Evolutionary conservation across 345 rosid species (phyloP).

Genomic region (Pugionium dolabratum): DNA sequence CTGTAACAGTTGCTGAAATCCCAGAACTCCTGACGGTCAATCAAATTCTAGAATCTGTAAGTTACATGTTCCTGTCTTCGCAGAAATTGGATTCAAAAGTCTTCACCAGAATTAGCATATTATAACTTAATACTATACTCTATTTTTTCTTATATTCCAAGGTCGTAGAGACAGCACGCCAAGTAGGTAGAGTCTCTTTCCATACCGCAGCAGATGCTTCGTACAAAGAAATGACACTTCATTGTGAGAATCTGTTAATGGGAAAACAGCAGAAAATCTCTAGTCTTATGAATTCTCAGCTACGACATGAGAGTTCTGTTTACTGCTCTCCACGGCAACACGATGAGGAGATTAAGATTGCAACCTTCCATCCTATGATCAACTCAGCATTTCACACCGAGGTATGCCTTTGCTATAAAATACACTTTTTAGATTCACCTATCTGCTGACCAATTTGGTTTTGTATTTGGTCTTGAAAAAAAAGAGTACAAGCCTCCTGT

Average conservation of each 20-base stretch:
- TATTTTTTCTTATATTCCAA: conserved; percentile 30
- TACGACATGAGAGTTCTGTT: conserved; percentile 54
- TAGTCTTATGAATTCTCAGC: conserved; percentile 59
- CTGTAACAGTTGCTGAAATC: conserved; percentile 39
- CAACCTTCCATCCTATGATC: conserved; percentile 33
- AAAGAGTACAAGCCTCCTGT: background rate
- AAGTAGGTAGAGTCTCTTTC: conserved; percentile 75
- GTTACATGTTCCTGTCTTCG: conserved; percentile 23
- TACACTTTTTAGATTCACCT: background rate
- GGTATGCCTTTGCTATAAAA: conserved; percentile 22
- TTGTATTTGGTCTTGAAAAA: background rate
- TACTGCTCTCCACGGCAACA: conserved; percentile 39
- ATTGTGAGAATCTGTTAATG: conserved; percentile 72
- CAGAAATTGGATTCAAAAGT: conserved; percentile 8
- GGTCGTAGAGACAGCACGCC: conserved; percentile 76
- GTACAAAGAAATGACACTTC: conserved; percentile 81
- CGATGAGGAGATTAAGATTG: conserved; percentile 40
- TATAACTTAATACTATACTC: background rate
- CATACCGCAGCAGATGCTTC: conserved; percentile 73
- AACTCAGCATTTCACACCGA: conserved; percentile 38
- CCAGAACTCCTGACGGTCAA: conserved; percentile 60
- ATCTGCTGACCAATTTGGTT: background rate
- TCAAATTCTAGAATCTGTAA: conserved; percentile 88
- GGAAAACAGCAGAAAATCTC: conserved; percentile 92
- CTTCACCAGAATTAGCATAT: conserved; percentile 7